These are phyloP conservation scores for Emericellopsis terricola DNA, from an alignment of 495 filamentous ascomycete species.

Conservation along the genomic window DNA sequence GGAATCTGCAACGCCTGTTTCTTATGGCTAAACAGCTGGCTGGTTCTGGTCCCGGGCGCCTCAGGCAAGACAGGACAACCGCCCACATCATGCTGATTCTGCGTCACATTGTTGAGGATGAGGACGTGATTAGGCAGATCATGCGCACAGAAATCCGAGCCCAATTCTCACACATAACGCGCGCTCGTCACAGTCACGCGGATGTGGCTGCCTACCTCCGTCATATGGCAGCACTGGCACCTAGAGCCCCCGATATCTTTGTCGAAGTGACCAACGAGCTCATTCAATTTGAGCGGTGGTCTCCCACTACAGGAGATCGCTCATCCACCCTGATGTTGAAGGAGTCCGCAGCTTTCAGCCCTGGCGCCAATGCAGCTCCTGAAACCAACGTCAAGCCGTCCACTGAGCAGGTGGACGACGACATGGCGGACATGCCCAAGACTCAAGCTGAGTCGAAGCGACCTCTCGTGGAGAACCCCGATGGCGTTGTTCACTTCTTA, in stretches of 20 bases:
- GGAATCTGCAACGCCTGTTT: constrained; percentile 76
- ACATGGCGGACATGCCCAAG: constrained; percentile 42
- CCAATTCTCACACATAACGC: constrained; percentile 36
- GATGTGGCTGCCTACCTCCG: constrained; percentile 60
- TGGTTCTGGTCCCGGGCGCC: constrained; percentile 49
- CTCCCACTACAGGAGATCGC: constrained; percentile 21
- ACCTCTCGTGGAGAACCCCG: constrained; percentile 79
- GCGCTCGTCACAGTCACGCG: constrained; percentile 32
- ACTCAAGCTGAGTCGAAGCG: constrained; percentile 48
- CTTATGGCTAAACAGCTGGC: constrained; percentile 86
- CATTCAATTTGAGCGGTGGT: constrained; percentile 51
- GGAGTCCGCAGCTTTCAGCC: constrained; percentile 12
- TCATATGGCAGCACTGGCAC: constrained; percentile 60
- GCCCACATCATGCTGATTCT: constrained; percentile 65
- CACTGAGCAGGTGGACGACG: constrained; percentile 32
- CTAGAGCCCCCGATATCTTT: constrained; percentile 75
- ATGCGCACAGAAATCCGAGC: constrained; percentile 81
- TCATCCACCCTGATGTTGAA: constrained; percentile 23
- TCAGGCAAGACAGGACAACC: constrained; percentile 44
- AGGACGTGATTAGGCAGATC: constrained; percentile 72
- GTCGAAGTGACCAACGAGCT: constrained; percentile 82
- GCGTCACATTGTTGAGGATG: constrained; percentile 87
- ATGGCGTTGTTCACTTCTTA: constrained; percentile 90
- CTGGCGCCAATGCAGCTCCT: constrained; percentile 35
- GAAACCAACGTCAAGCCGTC: constrained; percentile 34